Conservation (phyloP, 1,139 yeast species). For the Arxiozyma telluris region DNA sequence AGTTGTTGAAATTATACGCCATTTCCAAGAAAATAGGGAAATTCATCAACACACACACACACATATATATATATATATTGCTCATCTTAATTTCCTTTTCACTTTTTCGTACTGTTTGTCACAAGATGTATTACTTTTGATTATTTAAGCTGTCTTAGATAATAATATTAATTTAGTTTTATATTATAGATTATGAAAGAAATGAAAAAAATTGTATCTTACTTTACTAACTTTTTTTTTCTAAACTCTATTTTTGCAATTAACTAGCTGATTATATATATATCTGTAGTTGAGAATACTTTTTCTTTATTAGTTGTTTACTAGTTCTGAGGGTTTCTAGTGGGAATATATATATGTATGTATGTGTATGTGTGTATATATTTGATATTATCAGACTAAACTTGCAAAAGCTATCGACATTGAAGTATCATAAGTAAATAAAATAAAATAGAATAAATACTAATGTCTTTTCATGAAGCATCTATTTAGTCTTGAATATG, state of each 20-base stretch:
- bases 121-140: neutral
- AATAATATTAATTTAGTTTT: neutral
- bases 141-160: neutral
- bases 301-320: too few relatives aligned
- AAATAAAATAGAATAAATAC: too few relatives aligned
- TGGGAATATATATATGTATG: neutral
- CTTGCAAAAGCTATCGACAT: neutral
- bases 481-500: neutral
- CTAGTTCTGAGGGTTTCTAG: neutral
- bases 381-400: neutral
- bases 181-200: neutral
- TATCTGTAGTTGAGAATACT: too few relatives aligned
- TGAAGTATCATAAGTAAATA: too few relatives aligned
- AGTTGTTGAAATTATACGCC: conserved; percentile 10
- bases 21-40: too few relatives aligned
- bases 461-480: too few relatives aligned
- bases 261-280: too few relatives aligned
- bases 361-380: too few relatives aligned
- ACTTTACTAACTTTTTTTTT: too few relatives aligned
- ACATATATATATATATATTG: too few relatives aligned
- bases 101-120: neutral
- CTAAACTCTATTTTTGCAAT: neutral
- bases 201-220: neutral
- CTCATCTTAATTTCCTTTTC: neutral
- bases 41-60: neutral